Conservation (phyloP, 169 alveolate species). For the Cyclospora cayetanensis region DNA sequence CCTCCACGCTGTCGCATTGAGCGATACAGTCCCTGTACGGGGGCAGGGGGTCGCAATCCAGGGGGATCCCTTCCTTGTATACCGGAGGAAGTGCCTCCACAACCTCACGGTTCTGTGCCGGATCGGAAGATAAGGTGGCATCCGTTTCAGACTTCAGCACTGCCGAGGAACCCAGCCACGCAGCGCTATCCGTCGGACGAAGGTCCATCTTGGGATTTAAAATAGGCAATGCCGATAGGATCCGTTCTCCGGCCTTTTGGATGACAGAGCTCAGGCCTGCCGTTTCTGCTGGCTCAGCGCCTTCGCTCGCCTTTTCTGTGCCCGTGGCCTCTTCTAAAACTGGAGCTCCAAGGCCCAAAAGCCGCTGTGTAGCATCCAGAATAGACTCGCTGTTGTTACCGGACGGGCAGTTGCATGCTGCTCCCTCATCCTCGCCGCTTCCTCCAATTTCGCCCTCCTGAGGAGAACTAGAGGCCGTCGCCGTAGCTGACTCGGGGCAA, state of each 20-base stretch:
- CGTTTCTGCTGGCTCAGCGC: not conserved
- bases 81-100: not conserved
- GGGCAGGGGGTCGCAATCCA: constrained; percentile 40
- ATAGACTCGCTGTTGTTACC: not conserved
- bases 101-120: not conserved
- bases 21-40: constrained; percentile 19
- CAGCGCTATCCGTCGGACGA: not conserved
- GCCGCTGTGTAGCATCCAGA: not conserved
- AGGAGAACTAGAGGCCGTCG: too few relatives aligned
- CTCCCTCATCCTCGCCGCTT: too few relatives aligned
- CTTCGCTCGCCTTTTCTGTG: not conserved
- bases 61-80: constrained; percentile 1
- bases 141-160: not conserved
- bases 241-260: not conserved
- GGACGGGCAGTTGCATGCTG: too few relatives aligned
- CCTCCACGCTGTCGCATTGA: not conserved
- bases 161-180: not conserved
- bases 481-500: not conserved
- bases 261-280: not conserved
- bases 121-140: too few relatives aligned
- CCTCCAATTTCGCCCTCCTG: not conserved
- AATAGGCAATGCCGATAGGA: not conserved
- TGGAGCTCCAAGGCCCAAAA: not conserved
- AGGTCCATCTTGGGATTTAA: not conserved
- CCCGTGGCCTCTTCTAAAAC: not conserved